These are phyloP conservation scores for Phycomyces blakesleeanus DNA, from an alignment of 192 early-diverging fungal genomes.

Conservation along the genomic window DNA sequence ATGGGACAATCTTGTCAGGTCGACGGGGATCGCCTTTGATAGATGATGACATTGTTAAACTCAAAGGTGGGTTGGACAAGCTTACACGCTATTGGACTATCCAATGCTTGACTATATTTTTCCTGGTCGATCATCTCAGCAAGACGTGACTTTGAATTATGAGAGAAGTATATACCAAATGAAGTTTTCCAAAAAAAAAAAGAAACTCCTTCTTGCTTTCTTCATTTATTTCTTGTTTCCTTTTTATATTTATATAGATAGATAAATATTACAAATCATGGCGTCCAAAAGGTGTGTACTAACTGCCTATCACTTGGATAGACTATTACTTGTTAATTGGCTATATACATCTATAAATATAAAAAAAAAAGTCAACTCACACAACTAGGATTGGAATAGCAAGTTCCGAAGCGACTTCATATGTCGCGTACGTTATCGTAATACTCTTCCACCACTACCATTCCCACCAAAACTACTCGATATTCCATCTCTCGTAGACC, in stretches of 20 bases:
- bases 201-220: background rate
- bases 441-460: conserved; percentile 42
- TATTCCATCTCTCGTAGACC: conserved; percentile 38
- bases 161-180: too few species aligned
- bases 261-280: background rate
- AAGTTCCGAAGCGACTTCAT: conserved; percentile 25
- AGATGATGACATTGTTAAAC: background rate
- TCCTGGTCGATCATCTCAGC: background rate
- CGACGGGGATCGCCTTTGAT: conserved; percentile 32
- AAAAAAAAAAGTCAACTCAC: background rate
- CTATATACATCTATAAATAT: too few species aligned
- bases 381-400: background rate
- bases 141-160: too few species aligned
- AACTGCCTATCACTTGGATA: background rate
- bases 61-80: background rate
- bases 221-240: background rate
- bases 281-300: background rate
- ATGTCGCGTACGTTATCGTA: conserved; percentile 51
- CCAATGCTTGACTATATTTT: background rate
- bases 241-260: background rate
- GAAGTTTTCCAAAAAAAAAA: background rate
- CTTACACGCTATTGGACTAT: background rate
- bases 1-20: conserved; percentile 28
- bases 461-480: conserved; percentile 47
- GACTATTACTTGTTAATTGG: background rate